A percentile compares a stretch with the other conserved stretches of the same genome.
phyloP scores from a whole-genome alignment of 1,139 yeast species.

The Keqinozyma sinolaborantium region DNA sequence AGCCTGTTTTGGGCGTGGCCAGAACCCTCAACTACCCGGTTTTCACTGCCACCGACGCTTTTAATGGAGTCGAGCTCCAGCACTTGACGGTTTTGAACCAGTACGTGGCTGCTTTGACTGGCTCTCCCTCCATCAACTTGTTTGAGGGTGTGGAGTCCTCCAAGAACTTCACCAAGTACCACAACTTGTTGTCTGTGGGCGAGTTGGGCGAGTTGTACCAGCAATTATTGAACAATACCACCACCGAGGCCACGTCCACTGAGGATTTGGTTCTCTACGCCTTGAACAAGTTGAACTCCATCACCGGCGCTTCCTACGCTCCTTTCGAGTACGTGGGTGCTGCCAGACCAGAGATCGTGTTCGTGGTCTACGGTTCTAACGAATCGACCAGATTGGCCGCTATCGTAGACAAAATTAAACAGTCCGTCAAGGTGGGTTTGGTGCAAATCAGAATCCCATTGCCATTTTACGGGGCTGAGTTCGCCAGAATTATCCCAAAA shows the following conservation, averaged over 20 bases:
- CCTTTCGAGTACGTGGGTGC: slow-evolving; percentile 74
- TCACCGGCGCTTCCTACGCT: slow-evolving; percentile 56
- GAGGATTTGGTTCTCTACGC: slow-evolving; percentile 40
- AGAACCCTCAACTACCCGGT: slow-evolving; percentile 67
- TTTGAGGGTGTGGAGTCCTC: slow-evolving; percentile 77
- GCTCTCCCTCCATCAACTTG: slow-evolving; percentile 62
- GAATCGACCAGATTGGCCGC: slow-evolving; percentile 55
- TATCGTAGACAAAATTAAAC: slow-evolving; percentile 33
- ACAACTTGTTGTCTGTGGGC: slow-evolving; percentile 42
- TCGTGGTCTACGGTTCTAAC: slow-evolving; percentile 73
- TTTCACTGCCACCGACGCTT: slow-evolving; percentile 58
- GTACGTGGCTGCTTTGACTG: slow-evolving; percentile 51
- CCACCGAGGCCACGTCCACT: slow-evolving; percentile 22
- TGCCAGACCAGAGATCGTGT: slow-evolving; percentile 59
- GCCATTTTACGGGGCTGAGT: slow-evolving; percentile 66
- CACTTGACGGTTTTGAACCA: slow-evolving; percentile 64
- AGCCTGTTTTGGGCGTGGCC: slow-evolving; percentile 62
- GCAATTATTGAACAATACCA: slow-evolving; percentile 26
- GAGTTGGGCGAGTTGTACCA: slow-evolving; percentile 42
- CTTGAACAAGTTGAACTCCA: slow-evolving; percentile 48
- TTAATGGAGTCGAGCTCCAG: slow-evolving; percentile 56
- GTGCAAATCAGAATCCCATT: slow-evolving; percentile 74
- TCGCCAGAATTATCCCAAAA: slow-evolving; percentile 55
- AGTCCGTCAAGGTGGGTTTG: slow-evolving; percentile 51
- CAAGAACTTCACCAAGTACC: slow-evolving; percentile 51